A percentile compares a stretch with the other conserved stretches of the same genome.
Evolutionary conservation across 2,329 filamentous ascomycete genomes (phyloP).

Genomic region (Alternaria hordeiaustralica): DNA sequence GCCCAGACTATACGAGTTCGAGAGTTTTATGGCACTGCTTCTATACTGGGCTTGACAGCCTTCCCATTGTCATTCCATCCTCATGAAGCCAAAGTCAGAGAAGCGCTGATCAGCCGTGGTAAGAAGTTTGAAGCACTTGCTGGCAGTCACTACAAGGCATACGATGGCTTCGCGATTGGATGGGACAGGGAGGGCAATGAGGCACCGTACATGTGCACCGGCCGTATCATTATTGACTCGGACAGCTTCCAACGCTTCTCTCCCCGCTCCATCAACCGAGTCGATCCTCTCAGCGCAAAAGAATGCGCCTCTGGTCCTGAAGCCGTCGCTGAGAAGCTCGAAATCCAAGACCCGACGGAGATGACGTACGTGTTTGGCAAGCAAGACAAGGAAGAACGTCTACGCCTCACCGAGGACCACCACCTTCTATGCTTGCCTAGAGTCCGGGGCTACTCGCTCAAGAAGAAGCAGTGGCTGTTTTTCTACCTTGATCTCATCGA

Average conservation of each 20-base stretch:
- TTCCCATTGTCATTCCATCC: conserved; percentile 83
- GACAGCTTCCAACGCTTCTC: conserved; percentile 55
- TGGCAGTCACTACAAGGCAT: conserved; percentile 80
- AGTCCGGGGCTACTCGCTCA: conserved; percentile 83
- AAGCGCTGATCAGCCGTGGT: conserved; percentile 75
- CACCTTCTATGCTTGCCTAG: conserved; percentile 81
- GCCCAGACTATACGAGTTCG: conserved; percentile 27
- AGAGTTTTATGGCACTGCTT: conserved; percentile 75
- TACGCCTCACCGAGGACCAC: conserved; percentile 77
- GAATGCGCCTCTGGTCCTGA: conserved; percentile 14
- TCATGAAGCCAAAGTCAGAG: conserved; percentile 67
- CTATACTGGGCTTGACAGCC: conserved; percentile 76
- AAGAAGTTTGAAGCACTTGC: conserved; percentile 79
- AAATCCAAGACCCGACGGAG: conserved; percentile 11
- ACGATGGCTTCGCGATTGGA: conserved; percentile 67
- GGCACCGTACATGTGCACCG: conserved; percentile 67
- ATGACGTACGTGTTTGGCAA: conserved; percentile 25
- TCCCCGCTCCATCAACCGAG: conserved; percentile 43
- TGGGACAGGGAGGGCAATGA: conserved; percentile 32
- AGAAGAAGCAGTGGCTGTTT: conserved; percentile 88
- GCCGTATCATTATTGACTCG: conserved; percentile 84
- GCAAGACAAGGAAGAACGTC: conserved; percentile 44
- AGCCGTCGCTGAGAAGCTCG: not conserved
- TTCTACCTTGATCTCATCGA: conserved; percentile 78
- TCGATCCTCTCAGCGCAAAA: conserved; percentile 25